Evolutionary conservation across 176 grass and related monocot species (phyloP).

Genomic region (Triticum aestivum): IWGSC_CS_RefSeq_v2.1 NC_057806.1:395599433-395599932

Average conservation of each 20-base stretch:
- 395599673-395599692: neutral
- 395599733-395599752: neutral
- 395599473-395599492: too few species aligned
- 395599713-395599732: too few species aligned
- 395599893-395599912: neutral
- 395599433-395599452: too few species aligned
- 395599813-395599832: neutral
- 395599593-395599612: neutral
- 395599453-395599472: too few species aligned
- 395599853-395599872: too few species aligned
- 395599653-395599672: neutral
- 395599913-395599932: too few species aligned
- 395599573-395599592: neutral
- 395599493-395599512: too few species aligned
- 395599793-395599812: neutral
- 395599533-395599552: too few species aligned
- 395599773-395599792: neutral
- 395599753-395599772: neutral
- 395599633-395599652: neutral
- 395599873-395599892: neutral
- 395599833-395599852: too few species aligned
- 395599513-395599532: too few species aligned
- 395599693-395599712: neutral
- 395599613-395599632: neutral
- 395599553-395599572: too few species aligned